These are phyloP conservation scores for Arthrobotrys megalospora DNA, from an alignment of 2,329 filamentous ascomycete species.

Conservation along the genomic window DNA sequence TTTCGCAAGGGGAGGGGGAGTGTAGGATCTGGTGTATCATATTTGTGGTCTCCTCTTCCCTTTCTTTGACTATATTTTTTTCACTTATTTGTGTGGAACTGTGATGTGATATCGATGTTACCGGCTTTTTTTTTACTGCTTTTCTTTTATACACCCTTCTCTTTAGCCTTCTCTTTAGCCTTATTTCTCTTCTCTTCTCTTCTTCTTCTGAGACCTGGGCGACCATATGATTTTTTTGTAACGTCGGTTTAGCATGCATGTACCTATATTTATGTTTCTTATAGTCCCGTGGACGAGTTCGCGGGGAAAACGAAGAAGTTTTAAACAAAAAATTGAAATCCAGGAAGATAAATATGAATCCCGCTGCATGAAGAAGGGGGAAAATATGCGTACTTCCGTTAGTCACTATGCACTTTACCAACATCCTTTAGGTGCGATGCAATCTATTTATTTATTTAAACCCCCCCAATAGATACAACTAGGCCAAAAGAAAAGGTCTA, in stretches of 20 bases:
- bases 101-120: background rate
- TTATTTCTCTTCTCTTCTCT: background rate
- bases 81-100: background rate
- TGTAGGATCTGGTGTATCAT: constrained; percentile 22
- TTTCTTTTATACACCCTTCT: background rate
- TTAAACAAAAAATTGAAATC: too few species aligned
- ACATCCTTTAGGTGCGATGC: too few species aligned
- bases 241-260: constrained; percentile 45
- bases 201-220: background rate
- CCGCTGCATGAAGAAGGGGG: too few species aligned
- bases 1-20: background rate
- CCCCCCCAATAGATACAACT: too few species aligned
- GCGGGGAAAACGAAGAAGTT: too few species aligned
- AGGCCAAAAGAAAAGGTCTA: background rate
- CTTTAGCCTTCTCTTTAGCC: background rate
- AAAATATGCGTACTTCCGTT: too few species aligned
- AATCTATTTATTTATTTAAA: too few species aligned
- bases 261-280: constrained; percentile 11
- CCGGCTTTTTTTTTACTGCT: background rate
- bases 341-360: too few species aligned
- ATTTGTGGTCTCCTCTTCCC: constrained; percentile 3
- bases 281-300: background rate
- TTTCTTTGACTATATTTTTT: background rate
- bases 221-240: constrained; percentile 1
- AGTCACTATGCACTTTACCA: background rate